These are phyloP conservation scores for Platanus orientalis DNA, from an alignment of 164 flowering plant species.

Conservation along the genomic window DNA sequence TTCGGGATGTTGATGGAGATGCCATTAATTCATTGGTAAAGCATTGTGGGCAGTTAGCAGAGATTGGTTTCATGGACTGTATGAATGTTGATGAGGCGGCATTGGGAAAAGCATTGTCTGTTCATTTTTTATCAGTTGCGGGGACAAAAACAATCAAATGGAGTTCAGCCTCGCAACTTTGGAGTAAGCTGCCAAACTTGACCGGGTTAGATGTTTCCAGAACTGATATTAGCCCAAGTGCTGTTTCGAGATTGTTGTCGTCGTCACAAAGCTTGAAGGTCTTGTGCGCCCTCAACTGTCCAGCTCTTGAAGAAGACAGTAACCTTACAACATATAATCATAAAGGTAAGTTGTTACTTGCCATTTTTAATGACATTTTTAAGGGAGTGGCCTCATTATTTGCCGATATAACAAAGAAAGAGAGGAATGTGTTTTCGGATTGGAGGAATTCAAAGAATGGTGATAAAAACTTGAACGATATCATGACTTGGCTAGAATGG, in stretches of 20 bases:
- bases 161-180: conserved; percentile 50
- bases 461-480: conserved; percentile 47
- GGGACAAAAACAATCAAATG: conserved; percentile 77
- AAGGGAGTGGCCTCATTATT: conserved; percentile 62
- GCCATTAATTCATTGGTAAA: conserved; percentile 72
- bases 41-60: conserved; percentile 64
- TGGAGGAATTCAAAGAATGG: conserved; percentile 55
- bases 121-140: conserved; percentile 78
- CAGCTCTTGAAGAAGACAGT: conserved; percentile 59
- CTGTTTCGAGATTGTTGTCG: conserved; percentile 56
- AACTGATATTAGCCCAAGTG: conserved; percentile 59
- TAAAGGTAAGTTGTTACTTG: conserved; percentile 65
- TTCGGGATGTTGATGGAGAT: conserved; percentile 62
- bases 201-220: conserved; percentile 83
- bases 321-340: conserved; percentile 30
- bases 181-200: conserved; percentile 74
- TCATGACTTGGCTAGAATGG: conserved; percentile 94
- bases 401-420: conserved; percentile 46
- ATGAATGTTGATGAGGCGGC: conserved; percentile 59
- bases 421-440: conserved; percentile 47
- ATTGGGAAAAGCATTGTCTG: conserved; percentile 54
- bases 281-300: conserved; percentile 79
- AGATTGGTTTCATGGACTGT: conserved; percentile 88
- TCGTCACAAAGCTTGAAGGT: conserved; percentile 72
- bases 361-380: conserved; percentile 59